Conservation (phyloP, 768 basidiomycete genomes). For the Podaxis carcinomalis region DNA sequence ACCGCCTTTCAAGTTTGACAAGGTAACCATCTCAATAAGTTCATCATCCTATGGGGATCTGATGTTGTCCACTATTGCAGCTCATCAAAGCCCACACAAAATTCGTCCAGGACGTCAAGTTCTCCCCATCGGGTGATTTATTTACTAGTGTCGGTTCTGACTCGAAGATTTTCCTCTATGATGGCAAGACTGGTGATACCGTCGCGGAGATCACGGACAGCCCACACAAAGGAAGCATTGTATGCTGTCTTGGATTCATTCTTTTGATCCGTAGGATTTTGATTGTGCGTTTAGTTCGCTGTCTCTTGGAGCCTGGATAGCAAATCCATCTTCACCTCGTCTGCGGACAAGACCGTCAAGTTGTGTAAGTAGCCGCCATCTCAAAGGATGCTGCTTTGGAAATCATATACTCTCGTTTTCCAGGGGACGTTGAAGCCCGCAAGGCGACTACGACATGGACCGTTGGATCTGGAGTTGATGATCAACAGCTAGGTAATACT, state of each 20-base stretch:
- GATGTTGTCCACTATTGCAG: constrained; percentile 27
- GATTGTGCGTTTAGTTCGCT: constrained; percentile 47
- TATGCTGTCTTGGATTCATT: constrained; percentile 31
- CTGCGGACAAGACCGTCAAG: constrained; percentile 84
- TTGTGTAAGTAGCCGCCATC: constrained; percentile 52
- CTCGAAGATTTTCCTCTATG: constrained; percentile 81
- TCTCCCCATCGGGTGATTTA: constrained; percentile 72
- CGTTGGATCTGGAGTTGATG: constrained; percentile 64
- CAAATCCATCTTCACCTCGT: constrained; percentile 72
- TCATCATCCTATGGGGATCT: neutral
- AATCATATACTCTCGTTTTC: neutral
- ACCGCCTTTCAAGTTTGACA: constrained; percentile 86
- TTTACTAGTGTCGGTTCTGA: constrained; percentile 92
- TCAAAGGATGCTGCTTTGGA: neutral
- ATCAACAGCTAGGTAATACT: constrained; percentile 88
- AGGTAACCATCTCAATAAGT: constrained; percentile 30
- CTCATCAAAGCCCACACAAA: constrained; percentile 85
- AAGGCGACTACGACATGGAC: constrained; percentile 68
- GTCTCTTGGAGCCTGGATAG: constrained; percentile 80
- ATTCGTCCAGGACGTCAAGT: constrained; percentile 90
- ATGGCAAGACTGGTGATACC: constrained; percentile 84
- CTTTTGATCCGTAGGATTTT: neutral
- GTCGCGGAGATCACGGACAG: constrained; percentile 62
- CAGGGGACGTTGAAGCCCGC: constrained; percentile 79
- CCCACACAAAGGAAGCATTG: constrained; percentile 73